phyloP scores from a whole-genome alignment of 495 filamentous ascomycete species.

The Bacidia rubella region DNA sequence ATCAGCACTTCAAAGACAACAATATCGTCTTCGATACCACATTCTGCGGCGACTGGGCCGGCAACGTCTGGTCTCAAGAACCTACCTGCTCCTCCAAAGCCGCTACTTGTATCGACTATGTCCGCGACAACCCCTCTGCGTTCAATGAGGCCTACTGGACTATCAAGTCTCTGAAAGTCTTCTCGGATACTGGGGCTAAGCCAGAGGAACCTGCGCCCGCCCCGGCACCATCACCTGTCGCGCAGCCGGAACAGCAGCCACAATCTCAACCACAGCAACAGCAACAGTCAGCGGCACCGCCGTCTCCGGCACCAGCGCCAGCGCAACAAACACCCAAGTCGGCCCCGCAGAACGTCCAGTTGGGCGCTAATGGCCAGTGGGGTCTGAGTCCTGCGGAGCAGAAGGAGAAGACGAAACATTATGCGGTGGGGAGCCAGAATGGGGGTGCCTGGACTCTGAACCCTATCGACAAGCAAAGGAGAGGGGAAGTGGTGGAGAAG shows the following conservation, averaged over 20 bases:
- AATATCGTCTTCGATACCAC: slow-evolving; percentile 69
- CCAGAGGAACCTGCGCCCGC: not conserved
- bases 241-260: not conserved
- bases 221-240: not conserved
- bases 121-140: slow-evolving; percentile 45
- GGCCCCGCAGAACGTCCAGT: not conserved
- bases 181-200: slow-evolving; percentile 16
- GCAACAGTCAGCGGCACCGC: not conserved
- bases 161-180: slow-evolving; percentile 52
- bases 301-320: not conserved
- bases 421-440: not conserved
- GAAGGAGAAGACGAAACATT: not conserved
- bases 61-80: slow-evolving; percentile 33
- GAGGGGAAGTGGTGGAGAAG: not conserved
- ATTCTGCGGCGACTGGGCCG: slow-evolving; percentile 87
- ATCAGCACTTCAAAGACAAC: slow-evolving; percentile 41
- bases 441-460: not conserved
- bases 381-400: not conserved
- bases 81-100: slow-evolving; percentile 25
- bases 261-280: not conserved
- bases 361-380: not conserved
- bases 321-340: not conserved
- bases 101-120: slow-evolving; percentile 44
- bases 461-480: not conserved
- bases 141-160: slow-evolving; percentile 54